These are phyloP conservation scores for Calamus simplicifolius DNA, from an alignment of 176 grass and related monocot species.

Conservation along the genomic window DNA sequence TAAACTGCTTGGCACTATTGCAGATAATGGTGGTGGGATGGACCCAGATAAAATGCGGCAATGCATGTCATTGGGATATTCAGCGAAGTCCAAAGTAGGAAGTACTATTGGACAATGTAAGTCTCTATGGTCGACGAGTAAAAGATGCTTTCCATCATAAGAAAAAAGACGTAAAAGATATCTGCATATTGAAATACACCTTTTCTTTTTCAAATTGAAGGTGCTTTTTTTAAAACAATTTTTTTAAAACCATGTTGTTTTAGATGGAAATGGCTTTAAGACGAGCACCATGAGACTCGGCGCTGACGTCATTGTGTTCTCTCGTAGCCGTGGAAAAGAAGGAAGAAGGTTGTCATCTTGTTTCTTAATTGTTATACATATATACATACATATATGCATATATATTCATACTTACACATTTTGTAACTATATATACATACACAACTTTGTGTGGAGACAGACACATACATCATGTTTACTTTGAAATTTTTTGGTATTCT, in stretches of 20 bases:
- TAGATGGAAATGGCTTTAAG: conserved; percentile 99
- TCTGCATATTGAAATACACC: not conserved
- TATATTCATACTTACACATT: too few relatives aligned
- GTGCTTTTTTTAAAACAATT: conserved; percentile 6
- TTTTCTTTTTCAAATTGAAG: not conserved
- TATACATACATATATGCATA: not conserved
- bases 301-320: conserved; percentile 92
- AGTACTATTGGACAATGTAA: conserved; percentile 97
- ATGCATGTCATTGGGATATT: conserved; percentile 99
- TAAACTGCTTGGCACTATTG: conserved; percentile 2
- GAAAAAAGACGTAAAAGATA: too few relatives aligned
- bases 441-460: too few relatives aligned
- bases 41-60: conserved; percentile 95
- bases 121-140: conserved; percentile 7
- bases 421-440: too few relatives aligned
- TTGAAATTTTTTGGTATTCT: too few relatives aligned
- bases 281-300: conserved; percentile 99
- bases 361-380: conserved; percentile 1
- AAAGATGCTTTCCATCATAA: not conserved
- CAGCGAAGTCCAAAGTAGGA: conserved; percentile 69
- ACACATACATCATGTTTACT: too few relatives aligned
- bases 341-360: conserved; percentile 56
- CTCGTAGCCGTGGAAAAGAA: conserved; percentile 51
- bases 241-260: conserved; percentile 10
- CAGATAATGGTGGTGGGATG: conserved; percentile 97